Conservation (phyloP, 345 rosid genomes). For the Erysimum cheiranthoides region DNA sequence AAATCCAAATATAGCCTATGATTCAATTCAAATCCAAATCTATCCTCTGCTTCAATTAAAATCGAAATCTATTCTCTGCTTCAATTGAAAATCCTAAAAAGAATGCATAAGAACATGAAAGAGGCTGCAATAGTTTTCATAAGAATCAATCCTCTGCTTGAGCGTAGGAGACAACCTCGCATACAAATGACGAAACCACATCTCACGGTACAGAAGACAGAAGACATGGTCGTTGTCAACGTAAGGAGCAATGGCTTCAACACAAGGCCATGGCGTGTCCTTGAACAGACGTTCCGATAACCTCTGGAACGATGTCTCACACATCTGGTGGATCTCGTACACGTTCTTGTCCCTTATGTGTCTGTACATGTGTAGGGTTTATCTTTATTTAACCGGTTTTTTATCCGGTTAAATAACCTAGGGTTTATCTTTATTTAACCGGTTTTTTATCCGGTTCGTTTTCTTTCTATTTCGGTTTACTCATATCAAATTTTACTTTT, state of each 20-base stretch:
- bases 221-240: slow-evolving; percentile 97
- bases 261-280: slow-evolving; percentile 97
- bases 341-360: slow-evolving; percentile 97
- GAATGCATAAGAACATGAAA: slow-evolving; percentile 56
- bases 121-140: slow-evolving; percentile 93
- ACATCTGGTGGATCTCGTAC: slow-evolving; percentile 99
- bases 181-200: slow-evolving; percentile 97
- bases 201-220: slow-evolving; percentile 94
- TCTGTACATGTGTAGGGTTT: slow-evolving; percentile 81
- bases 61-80: too few relatives aligned
- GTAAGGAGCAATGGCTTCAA: slow-evolving; percentile 79
- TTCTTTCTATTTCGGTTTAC: too few relatives aligned
- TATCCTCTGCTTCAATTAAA: too few relatives aligned
- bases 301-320: slow-evolving; percentile 92
- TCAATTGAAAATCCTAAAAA: too few relatives aligned
- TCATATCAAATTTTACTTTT: too few relatives aligned
- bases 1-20: neutral
- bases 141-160: slow-evolving; percentile 94
- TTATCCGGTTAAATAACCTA: too few relatives aligned
- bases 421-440: neutral
- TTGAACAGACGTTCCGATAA: slow-evolving; percentile 88
- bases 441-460: neutral
- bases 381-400: too few relatives aligned
- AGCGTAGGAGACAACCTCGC: slow-evolving; percentile 91
- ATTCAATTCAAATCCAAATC: neutral